These are phyloP conservation scores for Oldenlandia corymbosa DNA, from an alignment of 257 asterid species.

Conservation along the genomic window DNA sequence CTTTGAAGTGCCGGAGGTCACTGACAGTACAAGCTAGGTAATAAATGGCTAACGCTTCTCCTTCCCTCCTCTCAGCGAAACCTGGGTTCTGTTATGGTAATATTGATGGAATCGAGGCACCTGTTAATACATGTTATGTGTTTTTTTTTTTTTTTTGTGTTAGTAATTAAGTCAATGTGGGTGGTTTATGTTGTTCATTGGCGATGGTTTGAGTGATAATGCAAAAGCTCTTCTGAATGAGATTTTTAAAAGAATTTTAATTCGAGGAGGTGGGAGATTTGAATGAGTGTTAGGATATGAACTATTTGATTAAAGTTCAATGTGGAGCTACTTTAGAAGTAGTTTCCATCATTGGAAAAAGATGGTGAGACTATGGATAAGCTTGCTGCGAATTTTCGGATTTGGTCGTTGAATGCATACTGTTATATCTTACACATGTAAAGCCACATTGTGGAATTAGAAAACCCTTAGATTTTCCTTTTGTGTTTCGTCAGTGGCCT, in stretches of 20 bases:
- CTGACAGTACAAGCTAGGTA: conserved; percentile 32
- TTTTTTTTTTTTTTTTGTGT: not conserved
- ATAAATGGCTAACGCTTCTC: not conserved
- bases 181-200: not conserved
- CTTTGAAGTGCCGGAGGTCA: conserved; percentile 23
- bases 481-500: not conserved
- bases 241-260: not conserved
- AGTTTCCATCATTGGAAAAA: not conserved
- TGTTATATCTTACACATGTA: not conserved
- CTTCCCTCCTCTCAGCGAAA: not conserved
- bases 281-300: not conserved
- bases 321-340: not conserved
- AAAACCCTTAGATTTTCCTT: not conserved
- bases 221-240: not conserved
- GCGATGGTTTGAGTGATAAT: not conserved
- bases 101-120: not conserved
- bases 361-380: not conserved
- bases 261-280: not conserved
- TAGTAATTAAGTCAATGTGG: not conserved
- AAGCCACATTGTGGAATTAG: not conserved
- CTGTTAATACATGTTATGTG: not conserved
- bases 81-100: not conserved
- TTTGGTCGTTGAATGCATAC: not conserved
- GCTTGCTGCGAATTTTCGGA: not conserved
- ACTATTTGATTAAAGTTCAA: not conserved